These are phyloP conservation scores for Eremochloa ophiuroides DNA, from an alignment of 176 grass and related monocot species.

Conservation along the genomic window DNA sequence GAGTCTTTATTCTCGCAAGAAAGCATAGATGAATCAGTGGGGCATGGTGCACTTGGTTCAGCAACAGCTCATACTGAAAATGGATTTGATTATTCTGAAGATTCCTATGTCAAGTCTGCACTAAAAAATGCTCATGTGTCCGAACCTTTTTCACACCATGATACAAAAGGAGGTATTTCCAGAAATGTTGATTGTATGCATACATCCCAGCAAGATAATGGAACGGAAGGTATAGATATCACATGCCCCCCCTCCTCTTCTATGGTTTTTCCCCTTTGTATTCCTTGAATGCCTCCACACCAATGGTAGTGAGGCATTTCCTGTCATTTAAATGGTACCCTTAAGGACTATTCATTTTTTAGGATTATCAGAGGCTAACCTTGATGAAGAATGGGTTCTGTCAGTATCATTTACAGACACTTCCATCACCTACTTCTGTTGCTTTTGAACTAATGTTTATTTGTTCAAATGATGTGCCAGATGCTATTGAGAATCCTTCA, in stretches of 20 bases:
- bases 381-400: background rate
- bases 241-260: background rate
- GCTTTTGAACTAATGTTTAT: background rate
- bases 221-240: background rate
- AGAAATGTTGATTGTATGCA: background rate
- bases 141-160: background rate
- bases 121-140: background rate
- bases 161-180: background rate
- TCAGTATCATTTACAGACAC: background rate
- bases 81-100: conserved; percentile 5
- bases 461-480: conserved; percentile 14
- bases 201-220: background rate
- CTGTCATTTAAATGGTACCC: background rate
- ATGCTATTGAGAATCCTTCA: background rate
- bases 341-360: conserved; percentile 9
- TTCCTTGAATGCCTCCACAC: background rate
- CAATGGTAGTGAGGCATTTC: background rate
- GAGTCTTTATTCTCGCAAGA: background rate
- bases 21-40: background rate
- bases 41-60: background rate
- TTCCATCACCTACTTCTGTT: background rate
- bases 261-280: background rate
- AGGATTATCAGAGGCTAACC: background rate
- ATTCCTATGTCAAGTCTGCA: background rate
- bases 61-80: background rate